Percentiles rank a stretch among this genome's conserved stretches.
Evolutionary conservation across 257 asterid species (phyloP).

Genomic region (Coffea eugenioides): DNA sequence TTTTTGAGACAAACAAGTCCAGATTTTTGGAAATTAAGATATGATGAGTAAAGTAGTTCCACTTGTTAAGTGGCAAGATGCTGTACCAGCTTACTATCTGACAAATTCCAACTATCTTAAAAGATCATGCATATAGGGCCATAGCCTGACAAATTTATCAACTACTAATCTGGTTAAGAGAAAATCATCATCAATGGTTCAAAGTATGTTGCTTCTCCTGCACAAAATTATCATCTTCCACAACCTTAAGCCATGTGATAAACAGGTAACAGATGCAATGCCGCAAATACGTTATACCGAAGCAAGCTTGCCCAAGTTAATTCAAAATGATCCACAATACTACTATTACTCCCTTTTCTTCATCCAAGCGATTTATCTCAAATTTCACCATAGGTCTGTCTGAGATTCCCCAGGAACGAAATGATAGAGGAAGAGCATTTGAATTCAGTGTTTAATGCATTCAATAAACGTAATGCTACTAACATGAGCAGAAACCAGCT

Average conservation of each 20-base stretch:
- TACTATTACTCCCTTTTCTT: neutral
- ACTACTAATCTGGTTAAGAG: neutral
- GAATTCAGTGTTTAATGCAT: neutral
- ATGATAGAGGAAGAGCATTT: neutral
- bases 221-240: neutral
- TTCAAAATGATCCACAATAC: neutral
- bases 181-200: neutral
- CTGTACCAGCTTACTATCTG: neutral
- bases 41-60: neutral
- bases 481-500: slow-evolving; percentile 3
- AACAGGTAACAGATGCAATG: neutral
- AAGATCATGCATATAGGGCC: neutral
- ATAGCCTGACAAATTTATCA: neutral
- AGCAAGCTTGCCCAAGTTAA: neutral
- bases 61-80: neutral
- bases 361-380: neutral
- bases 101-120: neutral
- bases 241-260: neutral
- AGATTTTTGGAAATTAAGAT: neutral
- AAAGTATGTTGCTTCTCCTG: neutral
- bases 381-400: neutral
- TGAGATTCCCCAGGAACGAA: neutral
- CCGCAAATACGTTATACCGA: neutral
- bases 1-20: neutral
- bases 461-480: slow-evolving; percentile 1